phyloP scores from a whole-genome alignment of 176 grass and related monocot species.

The Avena atlantica region DNA sequence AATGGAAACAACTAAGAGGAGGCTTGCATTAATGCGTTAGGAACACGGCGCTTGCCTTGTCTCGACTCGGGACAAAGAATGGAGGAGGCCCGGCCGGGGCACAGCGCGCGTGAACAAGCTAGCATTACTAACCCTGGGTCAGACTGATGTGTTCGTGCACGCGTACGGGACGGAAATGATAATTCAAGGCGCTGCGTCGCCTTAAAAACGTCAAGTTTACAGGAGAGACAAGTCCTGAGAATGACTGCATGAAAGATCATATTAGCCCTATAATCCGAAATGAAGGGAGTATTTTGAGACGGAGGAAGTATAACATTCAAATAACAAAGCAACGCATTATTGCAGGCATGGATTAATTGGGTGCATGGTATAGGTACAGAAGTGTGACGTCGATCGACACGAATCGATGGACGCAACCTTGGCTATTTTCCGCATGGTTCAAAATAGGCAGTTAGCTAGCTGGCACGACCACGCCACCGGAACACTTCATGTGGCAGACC shows the following conservation, averaged over 20 bases:
- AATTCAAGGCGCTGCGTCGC: too few species aligned
- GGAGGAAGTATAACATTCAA: too few species aligned
- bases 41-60: background rate
- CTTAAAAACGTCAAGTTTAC: background rate
- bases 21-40: too few species aligned
- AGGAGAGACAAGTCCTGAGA: background rate
- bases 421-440: background rate
- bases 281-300: too few species aligned
- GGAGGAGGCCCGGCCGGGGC: background rate
- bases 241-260: too few species aligned
- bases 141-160: background rate
- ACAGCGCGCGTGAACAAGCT: too few species aligned
- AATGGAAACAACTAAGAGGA: background rate
- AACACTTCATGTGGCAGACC: conserved; percentile 66
- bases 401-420: too few species aligned
- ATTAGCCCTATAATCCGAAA: too few species aligned
- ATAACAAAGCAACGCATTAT: background rate
- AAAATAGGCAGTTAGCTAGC: background rate
- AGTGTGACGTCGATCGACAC: background rate
- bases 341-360: background rate
- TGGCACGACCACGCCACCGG: background rate
- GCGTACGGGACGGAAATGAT: background rate
- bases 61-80: background rate
- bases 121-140: too few species aligned
- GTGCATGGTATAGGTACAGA: background rate